Base-by-base conservation (phyloP, 371 early-diverging fungal genomes). In the Lichtheimia ornata region DNA sequence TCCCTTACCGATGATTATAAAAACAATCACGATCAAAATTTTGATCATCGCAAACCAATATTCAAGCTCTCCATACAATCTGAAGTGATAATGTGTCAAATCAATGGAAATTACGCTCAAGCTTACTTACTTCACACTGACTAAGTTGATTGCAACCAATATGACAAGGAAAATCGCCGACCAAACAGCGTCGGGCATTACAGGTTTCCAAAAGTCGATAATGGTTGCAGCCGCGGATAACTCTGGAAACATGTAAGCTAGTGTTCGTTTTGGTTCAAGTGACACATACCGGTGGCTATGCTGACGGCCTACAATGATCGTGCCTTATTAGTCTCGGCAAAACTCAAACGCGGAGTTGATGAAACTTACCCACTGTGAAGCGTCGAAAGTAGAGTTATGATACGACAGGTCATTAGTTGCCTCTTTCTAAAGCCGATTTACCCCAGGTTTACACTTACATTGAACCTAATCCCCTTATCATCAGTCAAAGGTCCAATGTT, bases 211-310 rank as follows among this genome's bases (percentile, higher is more conserved):
- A 70, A 69, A 92, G 59, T 79, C 72, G 58, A 94, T 84, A 61
- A 94, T 83, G 40, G 91, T 75, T 25, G 91, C 91, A 35, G 88
- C 87, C n/a, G 93, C 94, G 15, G 88, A 83, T 41, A 93, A 74
- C 72, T 93, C 94, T 43, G 84, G 77, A 78, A n/a, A 88, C 86
- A 22, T 86, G 82, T 6, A 88, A 35, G 35, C 35, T 35, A 35
- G 35, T 35, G 5, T 35, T 35, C 35, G 35, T 35, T 35, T 35
- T 35, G 11, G 11, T 22, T 11, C 9, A 11, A 35, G 35, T 35
- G 35, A 35, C 35, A 35, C 35, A 35, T 35, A 70, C 74, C 72
- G 35, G 76, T 67, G 17, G 76, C 71, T 55, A 75, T 72, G 25
- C 73, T 67, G 35, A 75, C 72, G 58, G 72, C 30, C 75, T 72